Base-by-base conservation (phyloP, 257 asterid species). In the Ehretia macrophylla region DNA sequence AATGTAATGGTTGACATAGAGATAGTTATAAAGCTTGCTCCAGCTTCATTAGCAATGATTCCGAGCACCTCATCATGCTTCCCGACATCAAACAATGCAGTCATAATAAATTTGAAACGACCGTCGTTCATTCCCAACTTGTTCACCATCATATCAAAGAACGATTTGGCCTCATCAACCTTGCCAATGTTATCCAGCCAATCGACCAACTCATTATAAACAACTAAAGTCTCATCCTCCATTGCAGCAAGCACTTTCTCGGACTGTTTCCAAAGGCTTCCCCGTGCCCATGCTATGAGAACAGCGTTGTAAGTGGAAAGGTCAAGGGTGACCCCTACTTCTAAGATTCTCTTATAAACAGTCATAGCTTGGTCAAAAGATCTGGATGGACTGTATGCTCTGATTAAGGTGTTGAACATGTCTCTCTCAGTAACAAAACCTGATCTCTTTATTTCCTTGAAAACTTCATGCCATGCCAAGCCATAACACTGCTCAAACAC, bases 1-100 rank as follows among this genome's bases (percentile, higher is more conserved):
- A 97, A 93, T 56, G 99, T 93, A 65, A 93, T 86, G 16, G 96
- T 93, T 16, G 97, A 92, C 99, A 92, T 92, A 1, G 97, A 88
- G 44, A 92, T 96, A 56, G 88, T 92, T 63, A 92, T 88, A 78
- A 92, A 88, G 83, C 96, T 92, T 11, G 99, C 99, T 23, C 97
- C 96, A 37, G 99, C 99, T 70, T 92, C 99, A 48, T 77, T 84
- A 55, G 97, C 97, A 14, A 93, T 93, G 68, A n/a, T n/a, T n/a
- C n/a, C n/a, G n/a, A n/a, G n/a, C n/a, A n/a, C n/a, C n/a, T n/a
- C n/a, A n/a, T n/a, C n/a, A n/a, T n/a, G n/a, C n/a, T n/a, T n/a
- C n/a, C n/a, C n/a, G n/a, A n/a, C n/a, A n/a, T n/a, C n/a, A n/a
- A n/a, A n/a, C n/a, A n/a, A n/a, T n/a, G n/a, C n/a, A n/a, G n/a